phyloP scores from a whole-genome alignment of 1,284 basidiomycete species.

The Boletus putidus region DNA sequence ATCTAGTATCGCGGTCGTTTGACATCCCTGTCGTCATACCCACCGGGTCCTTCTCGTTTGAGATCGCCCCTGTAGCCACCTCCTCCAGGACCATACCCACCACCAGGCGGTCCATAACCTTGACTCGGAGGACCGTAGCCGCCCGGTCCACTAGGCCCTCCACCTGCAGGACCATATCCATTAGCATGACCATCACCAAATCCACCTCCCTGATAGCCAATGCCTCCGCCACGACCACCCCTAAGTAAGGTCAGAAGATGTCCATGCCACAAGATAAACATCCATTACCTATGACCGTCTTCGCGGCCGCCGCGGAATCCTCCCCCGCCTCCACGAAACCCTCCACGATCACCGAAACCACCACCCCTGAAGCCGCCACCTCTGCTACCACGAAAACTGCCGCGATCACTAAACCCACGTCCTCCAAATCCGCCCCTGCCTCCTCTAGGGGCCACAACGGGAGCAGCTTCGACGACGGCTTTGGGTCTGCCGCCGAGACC shows the following conservation, averaged over 20 bases:
- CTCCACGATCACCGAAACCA: conserved; percentile 40
- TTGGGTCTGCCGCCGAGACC: conserved; percentile 96
- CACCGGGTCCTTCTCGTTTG: conserved; percentile 68
- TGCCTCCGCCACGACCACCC: conserved; percentile 69
- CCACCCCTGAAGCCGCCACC: conserved; percentile 44
- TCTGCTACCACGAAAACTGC: conserved; percentile 45
- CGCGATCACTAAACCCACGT: conserved; percentile 47
- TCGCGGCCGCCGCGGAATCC: conserved; percentile 45
- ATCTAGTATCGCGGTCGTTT: conserved; percentile 79
- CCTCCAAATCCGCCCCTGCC: conserved; percentile 47
- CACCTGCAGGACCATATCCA: conserved; percentile 52
- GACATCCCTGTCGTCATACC: conserved; percentile 75
- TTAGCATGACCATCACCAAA: conserved; percentile 57
- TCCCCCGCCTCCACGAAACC: conserved; percentile 42
- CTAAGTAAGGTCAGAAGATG: conserved; percentile 38
- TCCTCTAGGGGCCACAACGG: conserved; percentile 35
- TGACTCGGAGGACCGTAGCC: conserved; percentile 48
- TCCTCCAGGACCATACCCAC: conserved; percentile 43
- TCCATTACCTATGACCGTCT: conserved; percentile 55
- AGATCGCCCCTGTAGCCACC: conserved; percentile 62
- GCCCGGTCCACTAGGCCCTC: conserved; percentile 47
- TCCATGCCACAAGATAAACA: conserved; percentile 23
- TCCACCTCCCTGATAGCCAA: conserved; percentile 66
- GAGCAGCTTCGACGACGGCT: conserved; percentile 63
- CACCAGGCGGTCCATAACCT: conserved; percentile 38